Conservation (phyloP, 1,139 yeast genomes). For the Zygoascus meyerae region DNA sequence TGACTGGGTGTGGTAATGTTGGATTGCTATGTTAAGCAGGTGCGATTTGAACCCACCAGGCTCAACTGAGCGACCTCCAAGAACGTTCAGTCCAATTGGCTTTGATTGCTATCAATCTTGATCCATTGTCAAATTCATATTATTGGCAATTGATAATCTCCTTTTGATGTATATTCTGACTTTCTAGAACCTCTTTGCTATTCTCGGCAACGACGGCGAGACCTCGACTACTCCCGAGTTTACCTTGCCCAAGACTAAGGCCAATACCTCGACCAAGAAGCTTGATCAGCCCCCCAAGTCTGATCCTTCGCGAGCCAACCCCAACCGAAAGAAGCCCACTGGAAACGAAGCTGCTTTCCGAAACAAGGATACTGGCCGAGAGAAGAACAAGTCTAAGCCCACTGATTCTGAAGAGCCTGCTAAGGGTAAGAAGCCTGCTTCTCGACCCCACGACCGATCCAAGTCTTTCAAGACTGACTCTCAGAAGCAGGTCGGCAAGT, state of each 20-base stretch:
- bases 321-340: conserved; percentile 43
- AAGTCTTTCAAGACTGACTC: conserved; percentile 78
- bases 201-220: conserved; percentile 70
- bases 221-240: conserved; percentile 53
- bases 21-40: too few relatives aligned
- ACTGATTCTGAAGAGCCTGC: conserved; percentile 30
- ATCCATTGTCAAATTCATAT: too few relatives aligned
- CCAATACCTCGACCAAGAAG: conserved; percentile 82
- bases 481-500: conserved; percentile 74
- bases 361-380: conserved; percentile 58
- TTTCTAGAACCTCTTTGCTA: conserved; percentile 28
- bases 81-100: too few relatives aligned
- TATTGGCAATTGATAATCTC: too few relatives aligned
- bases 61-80: too few relatives aligned
- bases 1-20: too few relatives aligned
- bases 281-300: conserved; percentile 77
- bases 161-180: background rate
- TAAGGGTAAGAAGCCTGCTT: conserved; percentile 35
- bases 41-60: too few relatives aligned
- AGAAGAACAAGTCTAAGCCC: conserved; percentile 54
- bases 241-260: conserved; percentile 75
- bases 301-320: conserved; percentile 38
- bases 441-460: conserved; percentile 59
- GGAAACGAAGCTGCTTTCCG: conserved; percentile 91
- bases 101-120: too few relatives aligned